phyloP scores from a whole-genome alignment of 192 early-diverging fungal species.

The Geranomyces michiganensis region DNA sequence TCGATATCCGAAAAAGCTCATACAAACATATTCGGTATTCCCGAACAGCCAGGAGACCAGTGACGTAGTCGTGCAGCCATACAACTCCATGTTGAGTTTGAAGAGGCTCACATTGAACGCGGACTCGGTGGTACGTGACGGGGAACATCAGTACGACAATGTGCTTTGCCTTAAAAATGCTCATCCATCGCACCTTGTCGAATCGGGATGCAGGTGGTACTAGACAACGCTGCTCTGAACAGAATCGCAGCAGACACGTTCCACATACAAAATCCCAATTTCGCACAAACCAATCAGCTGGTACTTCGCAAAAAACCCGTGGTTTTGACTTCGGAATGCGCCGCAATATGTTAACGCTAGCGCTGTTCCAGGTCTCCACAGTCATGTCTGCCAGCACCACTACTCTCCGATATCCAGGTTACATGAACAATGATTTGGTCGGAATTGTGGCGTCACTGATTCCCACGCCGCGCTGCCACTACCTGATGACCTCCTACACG shows the following conservation, averaged over 20 bases:
- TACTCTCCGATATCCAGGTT: slow-evolving; percentile 96
- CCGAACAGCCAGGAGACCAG: slow-evolving; percentile 90
- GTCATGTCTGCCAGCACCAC: slow-evolving; percentile 97
- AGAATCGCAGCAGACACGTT: slow-evolving; percentile 90
- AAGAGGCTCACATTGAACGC: slow-evolving; percentile 90
- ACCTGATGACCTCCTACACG: slow-evolving; percentile 91
- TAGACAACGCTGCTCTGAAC: slow-evolving; percentile 93
- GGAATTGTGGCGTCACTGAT: slow-evolving; percentile 94
- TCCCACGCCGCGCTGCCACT: slow-evolving; percentile 98
- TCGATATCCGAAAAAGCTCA: slow-evolving; percentile 94
- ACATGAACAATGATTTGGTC: slow-evolving; percentile 99
- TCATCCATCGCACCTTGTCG: not conserved
- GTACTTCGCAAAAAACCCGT: slow-evolving; percentile 40
- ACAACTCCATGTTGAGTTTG: slow-evolving; percentile 91
- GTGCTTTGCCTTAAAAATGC: not conserved
- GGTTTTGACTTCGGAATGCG: no score
- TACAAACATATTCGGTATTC: slow-evolving; percentile 98
- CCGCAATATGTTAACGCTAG: no score
- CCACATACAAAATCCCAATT: slow-evolving; percentile 92
- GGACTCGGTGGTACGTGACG: slow-evolving; percentile 78
- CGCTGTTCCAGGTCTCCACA: slow-evolving; percentile 72
- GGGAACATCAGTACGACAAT: no score
- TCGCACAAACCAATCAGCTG: slow-evolving; percentile 94
- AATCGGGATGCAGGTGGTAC: slow-evolving; percentile 63
- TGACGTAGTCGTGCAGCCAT: slow-evolving; percentile 97